Base-by-base conservation (phyloP, 1,284 basidiomycete species). In the Pholiota adiposa region DNA sequence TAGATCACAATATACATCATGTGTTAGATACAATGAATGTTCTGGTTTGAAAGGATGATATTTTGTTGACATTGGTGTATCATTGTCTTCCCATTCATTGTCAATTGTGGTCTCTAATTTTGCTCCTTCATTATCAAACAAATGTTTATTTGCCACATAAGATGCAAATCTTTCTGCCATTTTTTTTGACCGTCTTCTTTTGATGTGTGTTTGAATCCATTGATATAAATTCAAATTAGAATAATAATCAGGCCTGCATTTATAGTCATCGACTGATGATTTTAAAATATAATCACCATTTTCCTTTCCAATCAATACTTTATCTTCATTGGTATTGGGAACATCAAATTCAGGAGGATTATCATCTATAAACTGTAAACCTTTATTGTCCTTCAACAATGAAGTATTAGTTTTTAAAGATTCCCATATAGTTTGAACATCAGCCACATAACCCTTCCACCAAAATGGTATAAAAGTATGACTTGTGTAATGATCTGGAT, bases 401-500 rank as follows among this genome's bases (percentile, higher is more conserved):
- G n/a, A n/a, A n/a, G n/a, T n/a, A n/a, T n/a, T n/a, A n/a, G n/a
- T n/a, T n/a, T n/a, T n/a, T n/a, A n/a, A n/a, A 40, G 51, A 2
- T 5, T 56, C 27, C 43, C 34, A 48, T 7, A 23, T 3, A 14
- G 18, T 38, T 6, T 36, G 8, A 18, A 69, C 62, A 18, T 65
- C 55, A 33, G 43, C 41, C 3, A 72, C 67, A 66, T 64, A 73
- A 14, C 27, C 36, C 59, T 61, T 65, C 73, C 72, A 75, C 58
- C 64, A 72, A 40, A 71, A 70, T 1, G 62, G 52, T 4, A 68
- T 46, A 63, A 73, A 75, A 18, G 52, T 29, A 54, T 73, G 70
- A 57, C 61, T 68, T 0, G 67, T 70, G 50, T 72, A 73, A 51
- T 73, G 72, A 57, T 73, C 71, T 16, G 70, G 72, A 63, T 71